Evolutionary conservation across 1,139 yeast species (phyloP).

Genomic region (Suhomyces anneliseae): DNA sequence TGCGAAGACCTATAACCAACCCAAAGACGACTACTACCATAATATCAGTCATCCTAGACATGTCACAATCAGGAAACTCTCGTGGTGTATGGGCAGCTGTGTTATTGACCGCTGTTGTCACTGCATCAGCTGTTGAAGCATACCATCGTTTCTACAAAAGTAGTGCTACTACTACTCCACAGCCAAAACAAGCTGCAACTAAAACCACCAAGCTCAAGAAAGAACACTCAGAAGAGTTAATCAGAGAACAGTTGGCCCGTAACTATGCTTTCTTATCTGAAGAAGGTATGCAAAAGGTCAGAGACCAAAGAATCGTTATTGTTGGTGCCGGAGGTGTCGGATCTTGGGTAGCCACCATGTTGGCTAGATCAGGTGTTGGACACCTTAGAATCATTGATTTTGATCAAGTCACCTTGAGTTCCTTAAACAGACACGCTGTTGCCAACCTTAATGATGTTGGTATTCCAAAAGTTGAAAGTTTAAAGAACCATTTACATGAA

Average conservation of each 20-base stretch:
- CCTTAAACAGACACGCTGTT: constrained; percentile 91
- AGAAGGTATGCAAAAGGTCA: constrained; percentile 75
- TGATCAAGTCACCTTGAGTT: constrained; percentile 91
- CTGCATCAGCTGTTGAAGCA: constrained; percentile 41
- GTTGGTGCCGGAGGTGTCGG: constrained; percentile 99
- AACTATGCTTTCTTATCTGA: constrained; percentile 89
- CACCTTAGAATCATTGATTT: constrained; percentile 81
- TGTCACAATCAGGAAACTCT: constrained; percentile 2
- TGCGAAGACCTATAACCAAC: background rate
- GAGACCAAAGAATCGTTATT: constrained; percentile 73
- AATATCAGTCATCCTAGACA: background rate
- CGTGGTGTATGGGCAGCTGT: constrained; percentile 25
- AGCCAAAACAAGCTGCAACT: constrained; percentile 1
- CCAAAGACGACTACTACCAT: too few species aligned
- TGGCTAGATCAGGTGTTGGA: constrained; percentile 86
- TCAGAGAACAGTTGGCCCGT: constrained; percentile 88
- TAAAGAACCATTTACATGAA: constrained; percentile 59
- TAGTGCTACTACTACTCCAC: background rate
- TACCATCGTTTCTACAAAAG: constrained; percentile 28
- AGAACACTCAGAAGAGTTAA: constrained; percentile 66
- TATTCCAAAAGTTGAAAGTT: constrained; percentile 77
- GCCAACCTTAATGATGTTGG: constrained; percentile 91
- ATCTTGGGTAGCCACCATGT: constrained; percentile 92
- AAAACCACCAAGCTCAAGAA: constrained; percentile 1
- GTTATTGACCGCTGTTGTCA: constrained; percentile 41